Percentiles rank a stretch among this genome's conserved stretches.
These are phyloP conservation scores for Diaporthe sp. DNA, from an alignment of 2,329 filamentous ascomycete genomes.

Conservation along the genomic window DNA sequence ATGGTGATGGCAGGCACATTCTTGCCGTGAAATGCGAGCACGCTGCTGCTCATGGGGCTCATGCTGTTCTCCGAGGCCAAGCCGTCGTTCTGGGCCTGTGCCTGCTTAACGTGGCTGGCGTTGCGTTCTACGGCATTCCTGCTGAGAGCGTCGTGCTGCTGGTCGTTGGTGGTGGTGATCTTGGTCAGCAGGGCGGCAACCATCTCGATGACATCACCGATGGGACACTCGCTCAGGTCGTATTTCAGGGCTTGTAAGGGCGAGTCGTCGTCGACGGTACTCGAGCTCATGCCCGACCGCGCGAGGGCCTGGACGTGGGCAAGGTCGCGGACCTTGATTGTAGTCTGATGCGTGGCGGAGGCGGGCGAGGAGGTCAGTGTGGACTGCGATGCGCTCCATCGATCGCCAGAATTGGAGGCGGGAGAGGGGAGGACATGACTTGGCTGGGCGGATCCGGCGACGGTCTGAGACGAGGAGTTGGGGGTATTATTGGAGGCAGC, in stretches of 20 bases:
- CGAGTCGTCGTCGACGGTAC: conserved; percentile 65
- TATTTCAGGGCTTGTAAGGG: conserved; percentile 76
- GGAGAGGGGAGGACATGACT: conserved; percentile 53
- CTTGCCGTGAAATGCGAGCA: conserved; percentile 97
- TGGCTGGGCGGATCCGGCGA: conserved; percentile 40
- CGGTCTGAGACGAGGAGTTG: conserved; percentile 46
- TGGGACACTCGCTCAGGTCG: conserved; percentile 98
- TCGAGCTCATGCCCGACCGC: conserved; percentile 78
- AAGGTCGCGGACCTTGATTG: conserved; percentile 88
- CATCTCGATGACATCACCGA: conserved; percentile 98
- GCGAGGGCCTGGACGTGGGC: conserved; percentile 93
- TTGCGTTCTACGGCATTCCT: conserved; percentile 84
- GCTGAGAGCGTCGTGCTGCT: conserved; percentile 92
- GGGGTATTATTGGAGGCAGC: conserved; percentile 47
- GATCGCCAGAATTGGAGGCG: conserved; percentile 51
- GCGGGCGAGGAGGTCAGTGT: conserved; percentile 50
- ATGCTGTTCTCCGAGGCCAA: conserved; percentile 59
- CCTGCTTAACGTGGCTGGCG: conserved; percentile 70
- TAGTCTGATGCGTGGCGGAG: conserved; percentile 59
- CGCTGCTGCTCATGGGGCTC: conserved; percentile 72
- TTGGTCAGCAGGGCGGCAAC: conserved; percentile 96
- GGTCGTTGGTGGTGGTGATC: conserved; percentile 96
- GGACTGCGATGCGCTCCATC: conserved; percentile 44
- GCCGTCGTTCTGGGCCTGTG: conserved; percentile 50
- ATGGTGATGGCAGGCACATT: conserved; percentile 98